Percentiles rank a stretch among this genome's conserved stretches.
Conservation (phyloP, 2,329 filamentous ascomycete genomes). For the Pseudogymnoascus sp. region DNA sequence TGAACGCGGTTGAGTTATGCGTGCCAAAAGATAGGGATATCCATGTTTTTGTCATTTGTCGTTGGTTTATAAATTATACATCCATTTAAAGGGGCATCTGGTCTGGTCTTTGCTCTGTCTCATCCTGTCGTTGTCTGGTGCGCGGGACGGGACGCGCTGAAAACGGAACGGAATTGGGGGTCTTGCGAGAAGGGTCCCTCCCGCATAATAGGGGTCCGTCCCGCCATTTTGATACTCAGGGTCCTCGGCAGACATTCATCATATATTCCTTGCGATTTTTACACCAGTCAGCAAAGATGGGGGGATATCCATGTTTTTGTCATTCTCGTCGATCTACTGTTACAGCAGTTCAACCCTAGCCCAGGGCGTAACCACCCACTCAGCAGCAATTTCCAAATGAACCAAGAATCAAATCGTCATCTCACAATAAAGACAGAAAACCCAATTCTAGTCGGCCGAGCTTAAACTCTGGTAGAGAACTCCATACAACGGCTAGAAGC, state of each 20-base stretch:
- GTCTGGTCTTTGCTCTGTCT: neutral
- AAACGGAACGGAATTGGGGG: neutral
- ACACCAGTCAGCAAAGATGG: neutral
- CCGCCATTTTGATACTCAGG: neutral
- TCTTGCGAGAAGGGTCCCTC: neutral
- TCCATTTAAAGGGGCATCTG: neutral
- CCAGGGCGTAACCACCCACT: neutral
- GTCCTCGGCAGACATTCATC: neutral
- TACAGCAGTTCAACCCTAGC: neutral
- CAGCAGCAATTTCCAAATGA: neutral
- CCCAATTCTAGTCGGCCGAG: neutral
- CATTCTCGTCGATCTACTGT: neutral
- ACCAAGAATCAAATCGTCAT: neutral
- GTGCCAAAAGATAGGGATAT: neutral
- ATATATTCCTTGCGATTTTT: neutral
- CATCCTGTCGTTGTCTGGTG: neutral
- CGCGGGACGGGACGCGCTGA: neutral
- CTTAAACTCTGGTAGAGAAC: neutral
- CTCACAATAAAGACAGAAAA: neutral
- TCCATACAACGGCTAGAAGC: neutral
- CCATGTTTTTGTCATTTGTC: neutral
- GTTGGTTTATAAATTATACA: neutral
- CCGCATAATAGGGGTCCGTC: neutral
- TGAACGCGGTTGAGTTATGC: neutral
- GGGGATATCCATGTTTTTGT: neutral